Conservation (phyloP, 2,329 filamentous ascomycete genomes). For the Talaromyces sp. region DNA sequence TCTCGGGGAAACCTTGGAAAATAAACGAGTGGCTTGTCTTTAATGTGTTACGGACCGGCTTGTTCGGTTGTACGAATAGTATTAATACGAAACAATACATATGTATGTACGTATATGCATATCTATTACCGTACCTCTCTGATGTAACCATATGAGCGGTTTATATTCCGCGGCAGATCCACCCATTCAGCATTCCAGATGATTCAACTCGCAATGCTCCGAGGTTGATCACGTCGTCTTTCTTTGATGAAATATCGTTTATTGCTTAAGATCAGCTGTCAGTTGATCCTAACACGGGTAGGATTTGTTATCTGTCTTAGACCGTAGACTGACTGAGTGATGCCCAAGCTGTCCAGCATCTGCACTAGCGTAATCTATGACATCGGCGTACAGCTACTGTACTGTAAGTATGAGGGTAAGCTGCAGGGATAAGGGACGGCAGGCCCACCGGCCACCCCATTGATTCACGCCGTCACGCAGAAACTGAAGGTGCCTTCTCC, state of each 20-base stretch:
- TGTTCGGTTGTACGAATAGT: background rate
- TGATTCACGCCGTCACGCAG: background rate
- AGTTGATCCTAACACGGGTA: background rate
- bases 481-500: constrained; percentile 8
- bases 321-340: background rate
- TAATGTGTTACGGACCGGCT: background rate
- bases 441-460: constrained; percentile 1
- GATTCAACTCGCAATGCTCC: background rate
- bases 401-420: constrained; percentile 4
- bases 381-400: background rate
- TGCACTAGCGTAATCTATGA: background rate
- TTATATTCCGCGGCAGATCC: background rate
- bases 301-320: too few relatives aligned
- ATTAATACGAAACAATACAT: background rate
- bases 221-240: background rate
- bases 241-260: background rate
- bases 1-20: background rate
- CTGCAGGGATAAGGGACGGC: constrained; percentile 6
- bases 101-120: background rate
- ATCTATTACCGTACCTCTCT: too few relatives aligned
- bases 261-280: background rate
- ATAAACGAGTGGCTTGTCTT: background rate
- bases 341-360: background rate
- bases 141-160: background rate
- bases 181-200: background rate